Evolutionary conservation across 164 flowering plant species (phyloP).

Genomic region (Piper longum): DNA sequence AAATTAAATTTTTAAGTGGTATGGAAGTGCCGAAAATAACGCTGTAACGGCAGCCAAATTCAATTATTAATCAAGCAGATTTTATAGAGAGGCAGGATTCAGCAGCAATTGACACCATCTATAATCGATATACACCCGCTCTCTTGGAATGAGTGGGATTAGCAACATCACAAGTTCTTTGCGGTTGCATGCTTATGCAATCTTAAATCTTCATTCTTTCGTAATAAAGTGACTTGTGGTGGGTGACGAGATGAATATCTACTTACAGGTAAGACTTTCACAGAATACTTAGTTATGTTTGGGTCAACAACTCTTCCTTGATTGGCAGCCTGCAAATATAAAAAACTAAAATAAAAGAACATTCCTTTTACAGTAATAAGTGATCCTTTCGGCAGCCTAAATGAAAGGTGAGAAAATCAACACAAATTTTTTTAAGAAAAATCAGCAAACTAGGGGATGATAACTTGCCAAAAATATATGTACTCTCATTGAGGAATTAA

Average conservation of each 20-base stretch:
- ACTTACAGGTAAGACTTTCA: conserved; percentile 83
- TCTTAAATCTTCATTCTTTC: not conserved
- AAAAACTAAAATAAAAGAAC: not conserved
- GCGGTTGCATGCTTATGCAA: not conserved
- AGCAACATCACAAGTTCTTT: not conserved
- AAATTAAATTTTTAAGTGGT: not conserved
- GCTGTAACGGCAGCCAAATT: not conserved
- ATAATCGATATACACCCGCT: not conserved
- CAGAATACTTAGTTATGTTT: conserved; percentile 63
- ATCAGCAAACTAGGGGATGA: too few species aligned
- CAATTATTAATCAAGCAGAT: not conserved
- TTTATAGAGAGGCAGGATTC: not conserved
- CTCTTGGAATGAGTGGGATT: not conserved
- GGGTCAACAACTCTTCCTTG: conserved; percentile 60
- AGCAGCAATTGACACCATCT: not conserved
- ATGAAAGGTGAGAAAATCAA: too few species aligned
- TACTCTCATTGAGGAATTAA: too few species aligned
- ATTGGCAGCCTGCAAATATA: conserved; percentile 38
- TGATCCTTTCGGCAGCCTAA: too few species aligned
- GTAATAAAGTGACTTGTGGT: not conserved
- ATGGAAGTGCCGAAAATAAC: not conserved
- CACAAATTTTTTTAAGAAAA: too few species aligned
- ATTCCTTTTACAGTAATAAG: not conserved
- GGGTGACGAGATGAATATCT: not conserved
- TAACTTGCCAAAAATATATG: too few species aligned